Evolutionary conservation across 805 yeast species (phyloP).

Genomic region (Saccharomycopsis javanensis): DNA sequence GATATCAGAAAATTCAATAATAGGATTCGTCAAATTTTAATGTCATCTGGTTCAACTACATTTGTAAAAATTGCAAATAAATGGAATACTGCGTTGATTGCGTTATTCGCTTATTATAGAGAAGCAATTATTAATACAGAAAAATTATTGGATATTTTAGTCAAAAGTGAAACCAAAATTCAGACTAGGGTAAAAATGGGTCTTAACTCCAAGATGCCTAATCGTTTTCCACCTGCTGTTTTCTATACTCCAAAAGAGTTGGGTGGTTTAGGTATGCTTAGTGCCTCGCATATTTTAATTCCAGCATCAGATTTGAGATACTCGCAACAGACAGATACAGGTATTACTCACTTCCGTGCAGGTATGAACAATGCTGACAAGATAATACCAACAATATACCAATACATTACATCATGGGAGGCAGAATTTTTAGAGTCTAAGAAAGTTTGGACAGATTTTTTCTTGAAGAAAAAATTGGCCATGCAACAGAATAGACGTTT

Average conservation of each 20-base stretch:
- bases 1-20: slow-evolving; percentile 75
- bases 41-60: slow-evolving; percentile 94
- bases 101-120: slow-evolving; percentile 81
- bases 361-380: slow-evolving; percentile 82
- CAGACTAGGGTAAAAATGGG: slow-evolving; percentile 95
- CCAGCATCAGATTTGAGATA: slow-evolving; percentile 88
- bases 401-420: slow-evolving; percentile 95
- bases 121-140: slow-evolving; percentile 89
- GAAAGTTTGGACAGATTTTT: slow-evolving; percentile 96
- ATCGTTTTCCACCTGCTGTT: slow-evolving; percentile 97
- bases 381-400: slow-evolving; percentile 83
- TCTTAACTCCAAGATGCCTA: slow-evolving; percentile 95
- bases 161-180: slow-evolving; percentile 83
- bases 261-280: slow-evolving; percentile 96
- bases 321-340: slow-evolving; percentile 90
- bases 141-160: slow-evolving; percentile 66
- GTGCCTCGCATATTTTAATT: slow-evolving; percentile 91
- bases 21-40: slow-evolving; percentile 76
- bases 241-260: slow-evolving; percentile 95
- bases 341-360: slow-evolving; percentile 86
- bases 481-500: slow-evolving; percentile 73
- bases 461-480: slow-evolving; percentile 82
- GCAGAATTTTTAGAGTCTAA: slow-evolving; percentile 90
- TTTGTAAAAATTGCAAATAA: slow-evolving; percentile 89
- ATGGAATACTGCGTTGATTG: slow-evolving; percentile 88